Evolutionary conservation across 139 green algal genomes (phyloP).

Genomic region (Astrephomene gubernaculifera): DNA sequence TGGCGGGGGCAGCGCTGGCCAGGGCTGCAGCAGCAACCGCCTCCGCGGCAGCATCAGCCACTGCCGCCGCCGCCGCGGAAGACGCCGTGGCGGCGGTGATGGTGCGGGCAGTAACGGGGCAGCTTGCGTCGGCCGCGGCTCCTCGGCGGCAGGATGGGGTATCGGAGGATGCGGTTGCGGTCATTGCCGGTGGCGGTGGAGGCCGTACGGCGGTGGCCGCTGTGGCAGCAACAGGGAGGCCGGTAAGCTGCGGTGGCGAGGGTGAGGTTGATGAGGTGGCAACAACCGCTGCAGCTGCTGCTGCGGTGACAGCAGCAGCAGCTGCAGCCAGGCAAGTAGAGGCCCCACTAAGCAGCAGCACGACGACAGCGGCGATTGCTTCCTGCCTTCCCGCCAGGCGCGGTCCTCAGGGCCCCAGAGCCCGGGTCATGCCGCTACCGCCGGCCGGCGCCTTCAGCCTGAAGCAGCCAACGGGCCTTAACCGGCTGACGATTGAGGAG

Average conservation of each 20-base stretch:
- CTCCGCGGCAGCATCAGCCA: background rate
- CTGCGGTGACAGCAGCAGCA: background rate
- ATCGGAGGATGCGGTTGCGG: too few species aligned
- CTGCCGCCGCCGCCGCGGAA: background rate
- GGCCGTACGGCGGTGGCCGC: too few species aligned
- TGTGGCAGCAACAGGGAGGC: too few species aligned
- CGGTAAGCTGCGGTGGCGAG: too few species aligned
- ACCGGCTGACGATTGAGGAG: slow-evolving; percentile 35
- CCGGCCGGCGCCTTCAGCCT: slow-evolving; percentile 7
- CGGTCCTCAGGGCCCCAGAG: too few species aligned
- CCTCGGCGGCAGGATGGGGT: too few species aligned
- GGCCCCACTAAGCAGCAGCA: background rate
- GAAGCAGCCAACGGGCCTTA: slow-evolving; percentile 38
- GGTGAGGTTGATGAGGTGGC: too few species aligned
- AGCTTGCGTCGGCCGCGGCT: too few species aligned
- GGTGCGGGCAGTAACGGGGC: too few species aligned
- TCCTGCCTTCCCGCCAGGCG: background rate
- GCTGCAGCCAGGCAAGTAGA: background rate
- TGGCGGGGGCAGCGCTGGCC: background rate
- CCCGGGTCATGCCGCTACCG: too few species aligned
- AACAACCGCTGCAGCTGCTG: too few species aligned
- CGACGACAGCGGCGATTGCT: background rate
- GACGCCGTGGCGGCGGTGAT: background rate
- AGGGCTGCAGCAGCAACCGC: background rate
- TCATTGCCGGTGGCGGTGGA: too few species aligned